Conservation (phyloP, 352 stramenopile genomes). For the Pythium pyrilobum region DNA sequence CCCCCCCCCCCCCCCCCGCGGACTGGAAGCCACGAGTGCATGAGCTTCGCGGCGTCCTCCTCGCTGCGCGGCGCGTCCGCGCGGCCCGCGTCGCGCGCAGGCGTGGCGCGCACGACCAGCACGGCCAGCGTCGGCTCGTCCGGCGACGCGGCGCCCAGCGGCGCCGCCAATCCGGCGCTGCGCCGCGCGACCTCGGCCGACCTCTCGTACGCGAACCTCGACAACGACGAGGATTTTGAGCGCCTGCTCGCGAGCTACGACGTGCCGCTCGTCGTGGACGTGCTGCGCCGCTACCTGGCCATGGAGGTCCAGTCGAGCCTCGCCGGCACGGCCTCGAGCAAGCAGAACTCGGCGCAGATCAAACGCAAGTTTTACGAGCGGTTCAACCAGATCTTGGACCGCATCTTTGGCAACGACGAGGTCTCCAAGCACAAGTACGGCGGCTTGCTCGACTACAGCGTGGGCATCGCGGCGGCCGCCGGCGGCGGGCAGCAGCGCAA, state of each 20-base stretch:
- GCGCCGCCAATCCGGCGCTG: conserved; percentile 2
- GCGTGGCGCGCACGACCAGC: conserved; percentile 8
- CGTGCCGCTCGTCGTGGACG: conserved; percentile 45
- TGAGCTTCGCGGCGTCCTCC: conserved; percentile 20
- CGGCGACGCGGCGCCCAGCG: neutral
- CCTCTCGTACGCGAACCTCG: conserved; percentile 24
- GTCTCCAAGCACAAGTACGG: conserved; percentile 76
- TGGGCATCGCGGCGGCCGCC: conserved; percentile 23
- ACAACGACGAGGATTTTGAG: conserved; percentile 72
- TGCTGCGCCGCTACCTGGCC: conserved; percentile 60
- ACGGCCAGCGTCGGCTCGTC: conserved; percentile 1
- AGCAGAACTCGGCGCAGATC: conserved; percentile 72
- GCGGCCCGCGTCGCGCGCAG: neutral
- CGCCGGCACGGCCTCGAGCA: conserved; percentile 40
- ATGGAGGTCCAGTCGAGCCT: conserved; percentile 62
- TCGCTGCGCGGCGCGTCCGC: conserved; percentile 10
- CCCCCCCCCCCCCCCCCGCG: too few relatives aligned
- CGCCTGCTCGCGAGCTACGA: conserved; percentile 63
- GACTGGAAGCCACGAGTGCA: neutral
- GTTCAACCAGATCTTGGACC: conserved; percentile 82
- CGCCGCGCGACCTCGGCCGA: conserved; percentile 14
- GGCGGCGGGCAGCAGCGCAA: conserved; percentile 25
- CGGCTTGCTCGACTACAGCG: conserved; percentile 81
- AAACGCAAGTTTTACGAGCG: conserved; percentile 83
- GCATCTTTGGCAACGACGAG: conserved; percentile 66